Evolutionary conservation across 352 stramenopile genomes (phyloP).

Genomic region (Pythium brachiatum): DNA sequence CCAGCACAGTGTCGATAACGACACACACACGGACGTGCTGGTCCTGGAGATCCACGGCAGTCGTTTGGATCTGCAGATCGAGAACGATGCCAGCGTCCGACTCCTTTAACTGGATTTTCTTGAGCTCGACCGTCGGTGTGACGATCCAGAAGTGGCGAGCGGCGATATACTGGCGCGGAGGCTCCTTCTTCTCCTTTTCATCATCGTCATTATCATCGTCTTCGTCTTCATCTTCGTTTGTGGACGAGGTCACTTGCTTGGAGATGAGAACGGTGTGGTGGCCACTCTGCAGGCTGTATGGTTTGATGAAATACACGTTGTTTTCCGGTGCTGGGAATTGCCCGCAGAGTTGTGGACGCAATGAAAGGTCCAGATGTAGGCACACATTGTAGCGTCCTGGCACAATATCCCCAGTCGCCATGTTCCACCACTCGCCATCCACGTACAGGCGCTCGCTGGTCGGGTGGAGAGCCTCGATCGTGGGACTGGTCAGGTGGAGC

Average conservation of each 20-base stretch:
- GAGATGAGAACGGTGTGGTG: constrained; percentile 47
- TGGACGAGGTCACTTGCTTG: constrained; percentile 9
- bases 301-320: constrained; percentile 33
- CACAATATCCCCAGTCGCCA: neutral
- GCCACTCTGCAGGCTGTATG: constrained; percentile 20
- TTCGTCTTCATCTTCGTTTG: constrained; percentile 8
- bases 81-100: constrained; percentile 12
- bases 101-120: constrained; percentile 2
- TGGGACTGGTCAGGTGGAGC: constrained; percentile 33
- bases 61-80: constrained; percentile 36
- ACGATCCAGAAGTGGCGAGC: constrained; percentile 42
- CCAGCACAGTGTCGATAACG: constrained; percentile 41
- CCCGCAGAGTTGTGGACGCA: constrained; percentile 22
- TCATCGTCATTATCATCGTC: neutral
- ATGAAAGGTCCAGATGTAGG: constrained; percentile 30
- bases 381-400: constrained; percentile 31
- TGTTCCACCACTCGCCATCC: constrained; percentile 33
- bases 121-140: constrained; percentile 30
- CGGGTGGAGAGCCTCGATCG: constrained; percentile 29
- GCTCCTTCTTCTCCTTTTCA: neutral
- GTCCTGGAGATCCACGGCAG: constrained; percentile 43
- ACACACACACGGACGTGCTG: constrained; percentile 38
- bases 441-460: constrained; percentile 42
- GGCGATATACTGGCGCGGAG: constrained; percentile 27
- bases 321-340: constrained; percentile 24